Base-by-base conservation (phyloP, 73 alveolate species). In the Uronychia binucleata region DNA sequence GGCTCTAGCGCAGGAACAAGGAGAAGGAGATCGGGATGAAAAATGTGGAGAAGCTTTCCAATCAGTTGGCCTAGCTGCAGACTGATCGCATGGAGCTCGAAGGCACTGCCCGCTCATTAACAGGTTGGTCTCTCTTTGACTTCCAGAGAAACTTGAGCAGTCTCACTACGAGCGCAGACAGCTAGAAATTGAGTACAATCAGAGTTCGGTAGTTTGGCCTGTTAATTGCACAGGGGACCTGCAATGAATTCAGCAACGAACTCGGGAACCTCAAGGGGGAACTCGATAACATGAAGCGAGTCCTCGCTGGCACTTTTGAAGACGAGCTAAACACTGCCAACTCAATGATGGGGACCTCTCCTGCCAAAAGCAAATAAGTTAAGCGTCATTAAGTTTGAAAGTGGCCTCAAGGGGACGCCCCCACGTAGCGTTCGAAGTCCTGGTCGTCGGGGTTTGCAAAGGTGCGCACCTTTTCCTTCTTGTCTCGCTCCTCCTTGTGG, bases 301-400 rank as follows among this genome's bases (percentile, higher is more conserved):
- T 86, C 0, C 75, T 86, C 5, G 86, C 92, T 0, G 79, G 75
- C 33, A 86, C 92, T 0, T 86, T 86, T 29, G 87, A 67, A 28
- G 85, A 86, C 28, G 92, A 86, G 58, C 80, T 86, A 30, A 86
- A 79, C 28, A 79, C 87, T 26, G 92, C 92, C 1, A 85, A 85
- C 34, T 46, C 85, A 28, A 32, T 59, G 87, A 30, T 30, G 26
- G 75, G 75, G 8, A n/a, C 74, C 31, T 30, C 74, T 31, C 84
- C 84, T 11, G 59, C 27, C 75, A 77, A 77, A 75, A 77, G 33
- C 25, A 25, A 77, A 28, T 77, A 77, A 77, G 78, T 46, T 46
- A 19, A 46, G 5, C 19, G 19, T 46, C n/a, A 5, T 46, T 46
- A 46, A 46, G 67, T 46, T 11, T 11, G 67, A 5, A 46, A 46